Base-by-base conservation (phyloP, 2,329 filamentous ascomycete species). In the Ascocoryne sarcoides region DNA sequence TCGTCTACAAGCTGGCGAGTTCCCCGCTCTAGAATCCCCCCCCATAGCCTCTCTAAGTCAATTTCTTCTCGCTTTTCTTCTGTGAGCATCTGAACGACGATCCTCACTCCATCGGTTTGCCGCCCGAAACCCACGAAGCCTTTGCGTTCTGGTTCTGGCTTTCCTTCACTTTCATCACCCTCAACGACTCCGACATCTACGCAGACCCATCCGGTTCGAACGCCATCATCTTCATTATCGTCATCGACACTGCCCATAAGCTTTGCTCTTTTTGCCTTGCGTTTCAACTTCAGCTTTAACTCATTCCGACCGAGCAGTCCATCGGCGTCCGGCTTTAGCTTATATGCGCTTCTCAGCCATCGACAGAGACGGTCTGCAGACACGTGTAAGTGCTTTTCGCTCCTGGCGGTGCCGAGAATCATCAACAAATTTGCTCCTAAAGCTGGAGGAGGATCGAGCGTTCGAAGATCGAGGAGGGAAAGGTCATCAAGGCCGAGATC, bases 161-260 rank as follows among this genome's bases (percentile, higher is more conserved):
- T 42, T 7, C 59, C 56, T 12, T 59, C 54, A n/a, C 70, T 67
- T 16, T 74, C 72, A 12, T 7, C 23, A 26, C 23, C 23, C 32
- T 82, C 75, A 1, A 87, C 71, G 12, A 75, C 75, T 4, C 85
- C 86, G 8, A 92, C 74, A 58, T 95, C 93, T 45, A 96, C 84
- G 62, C 92, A 98, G 15, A 98, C 83, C 92, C 92, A 98, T 8
- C 88, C 89, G 1, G 90, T 95, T 10, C 83, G 81, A 38, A 95
- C 84, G 2, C 89, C 90, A 56, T 95, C 86, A 52, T 95, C 89
- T 1, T 73, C 66, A 35, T 73, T 73, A 10, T 71, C 71, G 9
- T 76, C 75, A 4, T 76, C 68, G 34, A 67, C 65, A n/a, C 79
- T 83, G 10, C 84, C 87, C 51, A 94, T 67, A 45, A 95, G 68